Percentiles rank a stretch among this genome's conserved stretches.
Evolutionary conservation across 164 flowering plant genomes (phyloP).

Genomic region (Kalanchoe fedtschenkoi): DNA sequence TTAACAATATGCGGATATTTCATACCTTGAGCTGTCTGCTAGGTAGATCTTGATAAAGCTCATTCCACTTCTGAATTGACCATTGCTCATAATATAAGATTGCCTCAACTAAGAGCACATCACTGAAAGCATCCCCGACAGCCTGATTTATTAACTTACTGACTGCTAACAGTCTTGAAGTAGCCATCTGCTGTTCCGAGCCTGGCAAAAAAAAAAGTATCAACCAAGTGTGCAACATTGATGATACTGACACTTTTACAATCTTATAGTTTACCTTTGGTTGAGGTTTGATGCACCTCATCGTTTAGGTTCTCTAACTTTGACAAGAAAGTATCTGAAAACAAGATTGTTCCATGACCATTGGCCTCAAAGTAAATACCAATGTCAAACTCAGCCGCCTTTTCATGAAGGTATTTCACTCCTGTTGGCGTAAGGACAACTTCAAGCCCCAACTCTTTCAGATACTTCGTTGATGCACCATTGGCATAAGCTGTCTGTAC

Average conservation of each 20-base stretch:
- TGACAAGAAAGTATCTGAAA: conserved; percentile 47
- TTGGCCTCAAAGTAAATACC: conserved; percentile 98
- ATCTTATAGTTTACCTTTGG: conserved; percentile 34
- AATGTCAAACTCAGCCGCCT: conserved; percentile 78
- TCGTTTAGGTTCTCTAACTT: conserved; percentile 48
- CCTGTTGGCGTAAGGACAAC: conserved; percentile 83
- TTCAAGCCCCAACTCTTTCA: conserved; percentile 58
- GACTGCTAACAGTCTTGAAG: conserved; percentile 62
- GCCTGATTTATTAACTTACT: conserved; percentile 86
- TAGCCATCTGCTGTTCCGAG: conserved; percentile 70
- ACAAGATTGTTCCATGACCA: conserved; percentile 95
- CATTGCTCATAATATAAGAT: conserved; percentile 62
- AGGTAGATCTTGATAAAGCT: conserved; percentile 79
- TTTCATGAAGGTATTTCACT: conserved; percentile 84
- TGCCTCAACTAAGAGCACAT: conserved; percentile 78
- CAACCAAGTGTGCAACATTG: background rate
- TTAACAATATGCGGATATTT: background rate
- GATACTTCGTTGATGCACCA: conserved; percentile 84
- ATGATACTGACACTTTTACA: background rate
- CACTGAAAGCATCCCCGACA: conserved; percentile 92
- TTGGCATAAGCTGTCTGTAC: conserved; percentile 98
- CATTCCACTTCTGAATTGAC: conserved; percentile 76
- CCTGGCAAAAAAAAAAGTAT: conserved; percentile 31
- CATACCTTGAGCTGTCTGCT: conserved; percentile 88
- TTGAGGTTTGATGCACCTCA: conserved; percentile 31